Evolutionary conservation across 192 early-diverging fungal species (phyloP).

Genomic region (Coemansia sp.): DNA sequence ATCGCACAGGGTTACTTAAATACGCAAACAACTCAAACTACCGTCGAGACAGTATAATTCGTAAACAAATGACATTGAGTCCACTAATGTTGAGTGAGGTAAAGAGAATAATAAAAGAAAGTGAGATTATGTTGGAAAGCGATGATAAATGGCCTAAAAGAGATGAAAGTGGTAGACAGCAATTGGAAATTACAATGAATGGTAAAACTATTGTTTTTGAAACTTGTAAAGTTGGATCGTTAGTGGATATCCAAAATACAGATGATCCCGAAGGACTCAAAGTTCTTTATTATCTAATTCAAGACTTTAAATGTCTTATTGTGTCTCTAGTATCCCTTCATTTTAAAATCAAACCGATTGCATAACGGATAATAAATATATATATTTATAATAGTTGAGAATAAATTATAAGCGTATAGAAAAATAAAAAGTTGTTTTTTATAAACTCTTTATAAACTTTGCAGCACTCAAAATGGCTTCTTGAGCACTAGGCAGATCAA

Average conservation of each 20-base stretch:
- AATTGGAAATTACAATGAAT: slow-evolving; percentile 90
- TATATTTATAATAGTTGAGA: too few species aligned
- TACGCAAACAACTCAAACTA: slow-evolving; percentile 99
- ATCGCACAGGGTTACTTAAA: slow-evolving; percentile 77
- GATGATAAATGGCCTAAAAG: slow-evolving; percentile 88
- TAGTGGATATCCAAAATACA: slow-evolving; percentile 84
- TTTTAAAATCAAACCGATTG: slow-evolving; percentile 73
- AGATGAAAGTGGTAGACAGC: slow-evolving; percentile 86
- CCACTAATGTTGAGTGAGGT: slow-evolving; percentile 80
- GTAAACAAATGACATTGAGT: slow-evolving; percentile 83
- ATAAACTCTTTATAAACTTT: slow-evolving; percentile 27
- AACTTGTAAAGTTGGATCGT: slow-evolving; percentile 88
- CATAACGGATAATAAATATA: too few species aligned
- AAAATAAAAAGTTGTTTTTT: background rate
- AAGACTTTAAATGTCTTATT: slow-evolving; percentile 95
- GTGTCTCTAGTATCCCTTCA: slow-evolving; percentile 93
- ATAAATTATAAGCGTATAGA: background rate
- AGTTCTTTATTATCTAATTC: slow-evolving; percentile 95
- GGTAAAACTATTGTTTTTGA: slow-evolving; percentile 76
- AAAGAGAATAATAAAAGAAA: slow-evolving; percentile 83
- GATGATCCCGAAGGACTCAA: slow-evolving; percentile 93
- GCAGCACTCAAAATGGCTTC: slow-evolving; percentile 21
- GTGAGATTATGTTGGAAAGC: slow-evolving; percentile 92
- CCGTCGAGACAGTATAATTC: slow-evolving; percentile 93
- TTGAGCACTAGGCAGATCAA: slow-evolving; percentile 13